These are phyloP conservation scores for Stephania yunnanensis DNA, from an alignment of 164 flowering plant genomes.

Conservation along the genomic window DNA sequence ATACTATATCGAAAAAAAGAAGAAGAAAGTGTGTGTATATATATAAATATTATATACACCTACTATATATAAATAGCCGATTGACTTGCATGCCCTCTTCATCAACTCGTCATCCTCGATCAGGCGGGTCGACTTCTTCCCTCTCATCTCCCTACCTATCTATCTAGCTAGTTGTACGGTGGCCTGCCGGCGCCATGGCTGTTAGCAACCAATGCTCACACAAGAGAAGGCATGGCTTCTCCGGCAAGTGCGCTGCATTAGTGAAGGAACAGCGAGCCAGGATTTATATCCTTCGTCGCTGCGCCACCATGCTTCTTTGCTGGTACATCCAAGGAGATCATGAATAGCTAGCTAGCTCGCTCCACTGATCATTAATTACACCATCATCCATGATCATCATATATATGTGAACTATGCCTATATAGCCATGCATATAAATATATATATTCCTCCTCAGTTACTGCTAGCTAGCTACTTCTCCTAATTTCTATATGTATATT, in stretches of 20 bases:
- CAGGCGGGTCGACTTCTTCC: too few relatives aligned
- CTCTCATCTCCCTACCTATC: too few relatives aligned
- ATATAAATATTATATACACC: too few relatives aligned
- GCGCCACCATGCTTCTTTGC: constrained; percentile 74
- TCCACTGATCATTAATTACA: background rate
- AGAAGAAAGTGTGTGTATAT: too few relatives aligned
- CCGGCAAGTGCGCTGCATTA: constrained; percentile 49
- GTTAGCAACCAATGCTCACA: background rate
- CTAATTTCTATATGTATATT: too few relatives aligned
- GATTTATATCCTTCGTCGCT: constrained; percentile 66
- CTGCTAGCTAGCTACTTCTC: background rate
- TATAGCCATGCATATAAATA: too few relatives aligned
- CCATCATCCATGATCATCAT: background rate
- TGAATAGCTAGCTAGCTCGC: background rate
- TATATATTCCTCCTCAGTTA: background rate
- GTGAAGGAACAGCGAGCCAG: constrained; percentile 68
- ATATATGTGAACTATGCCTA: too few relatives aligned
- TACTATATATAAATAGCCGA: too few relatives aligned
- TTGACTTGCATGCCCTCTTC: too few relatives aligned
- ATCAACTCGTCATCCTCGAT: too few relatives aligned
- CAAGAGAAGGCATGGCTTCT: constrained; percentile 31
- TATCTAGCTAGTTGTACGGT: too few relatives aligned
- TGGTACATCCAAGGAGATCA: constrained; percentile 70
- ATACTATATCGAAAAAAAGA: too few relatives aligned
- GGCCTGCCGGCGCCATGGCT: background rate